These are phyloP conservation scores for Exophiala sp. DNA, from an alignment of 2,329 filamentous ascomycete genomes.

Conservation along the genomic window DNA sequence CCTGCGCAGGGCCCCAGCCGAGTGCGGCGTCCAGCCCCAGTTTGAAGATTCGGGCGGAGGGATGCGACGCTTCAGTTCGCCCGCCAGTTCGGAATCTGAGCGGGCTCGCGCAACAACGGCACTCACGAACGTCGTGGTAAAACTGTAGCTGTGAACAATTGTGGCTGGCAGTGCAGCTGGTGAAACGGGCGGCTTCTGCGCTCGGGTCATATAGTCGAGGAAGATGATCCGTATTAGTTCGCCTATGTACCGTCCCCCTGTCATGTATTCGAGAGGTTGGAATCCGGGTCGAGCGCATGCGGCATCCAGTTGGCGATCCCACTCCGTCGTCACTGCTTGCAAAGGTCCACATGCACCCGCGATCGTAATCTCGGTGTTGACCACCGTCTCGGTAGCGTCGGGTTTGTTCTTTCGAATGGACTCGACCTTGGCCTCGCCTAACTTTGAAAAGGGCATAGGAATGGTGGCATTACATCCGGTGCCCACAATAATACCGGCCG, in stretches of 20 bases:
- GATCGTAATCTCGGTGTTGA: constrained; percentile 83
- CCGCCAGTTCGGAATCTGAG: constrained; percentile 46
- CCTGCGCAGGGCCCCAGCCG: constrained; percentile 55
- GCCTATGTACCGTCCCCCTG: constrained; percentile 68
- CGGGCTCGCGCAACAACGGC: constrained; percentile 55
- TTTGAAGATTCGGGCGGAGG: constrained; percentile 40
- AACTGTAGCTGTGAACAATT: constrained; percentile 54
- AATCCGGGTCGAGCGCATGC: constrained; percentile 67
- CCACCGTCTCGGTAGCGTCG: constrained; percentile 59
- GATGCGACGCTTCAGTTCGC: constrained; percentile 49
- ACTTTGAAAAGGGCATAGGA: constrained; percentile 56
- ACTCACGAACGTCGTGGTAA: constrained; percentile 68
- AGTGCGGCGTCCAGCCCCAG: constrained; percentile 58
- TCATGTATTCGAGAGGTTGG: constrained; percentile 81
- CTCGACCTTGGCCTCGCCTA: constrained; percentile 59
- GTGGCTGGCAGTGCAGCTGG: constrained; percentile 48
- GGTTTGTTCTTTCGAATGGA: constrained; percentile 44
- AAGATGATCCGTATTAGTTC: constrained; percentile 68
- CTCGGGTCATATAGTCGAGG: constrained; percentile 55
- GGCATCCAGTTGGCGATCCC: constrained; percentile 63
- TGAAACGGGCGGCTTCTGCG: constrained; percentile 36
- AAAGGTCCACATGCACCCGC: constrained; percentile 66
- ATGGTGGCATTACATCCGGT: constrained; percentile 79
- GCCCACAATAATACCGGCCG: constrained; percentile 75
- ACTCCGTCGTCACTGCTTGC: constrained; percentile 59